A percentile compares a stretch with the other conserved stretches of the same genome.
phyloP scores from a whole-genome alignment of 345 rosid species.

The Eucalyptus tenuipes region DNA sequence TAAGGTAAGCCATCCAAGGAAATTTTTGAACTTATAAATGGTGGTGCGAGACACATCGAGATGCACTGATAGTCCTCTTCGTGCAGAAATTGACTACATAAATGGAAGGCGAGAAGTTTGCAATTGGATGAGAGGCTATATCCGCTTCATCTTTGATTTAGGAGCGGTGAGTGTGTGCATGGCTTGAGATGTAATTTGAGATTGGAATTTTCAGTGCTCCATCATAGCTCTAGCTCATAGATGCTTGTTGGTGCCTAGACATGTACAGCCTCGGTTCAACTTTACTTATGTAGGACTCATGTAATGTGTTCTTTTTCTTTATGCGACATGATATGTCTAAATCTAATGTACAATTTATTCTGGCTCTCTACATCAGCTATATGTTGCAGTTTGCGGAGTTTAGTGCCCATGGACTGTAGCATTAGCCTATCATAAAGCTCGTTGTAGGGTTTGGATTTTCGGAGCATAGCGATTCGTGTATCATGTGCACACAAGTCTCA shows the following conservation, averaged over 20 bases:
- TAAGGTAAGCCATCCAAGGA: background rate
- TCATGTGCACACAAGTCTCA: background rate
- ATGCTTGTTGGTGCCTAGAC: background rate
- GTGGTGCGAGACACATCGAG: background rate
- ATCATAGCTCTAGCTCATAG: background rate
- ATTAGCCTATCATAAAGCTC: background rate
- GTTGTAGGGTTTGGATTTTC: background rate
- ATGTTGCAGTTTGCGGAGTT: background rate
- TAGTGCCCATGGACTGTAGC: background rate
- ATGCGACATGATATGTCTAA: background rate
- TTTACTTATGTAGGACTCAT: background rate
- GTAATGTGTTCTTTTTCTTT: background rate
- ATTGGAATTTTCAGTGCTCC: background rate
- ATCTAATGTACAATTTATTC: background rate
- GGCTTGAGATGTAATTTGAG: background rate
- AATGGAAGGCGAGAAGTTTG: background rate
- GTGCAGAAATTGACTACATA: background rate
- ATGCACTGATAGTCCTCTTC: fast-evolving
- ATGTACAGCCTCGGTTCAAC: background rate
- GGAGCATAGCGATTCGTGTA: background rate
- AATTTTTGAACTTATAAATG: background rate
- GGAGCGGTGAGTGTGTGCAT: background rate
- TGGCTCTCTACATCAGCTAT: background rate
- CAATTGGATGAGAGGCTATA: background rate
- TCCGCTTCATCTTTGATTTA: background rate